Conservation (phyloP, 139 green algal genomes). For the Micromonas commoda region DNA sequence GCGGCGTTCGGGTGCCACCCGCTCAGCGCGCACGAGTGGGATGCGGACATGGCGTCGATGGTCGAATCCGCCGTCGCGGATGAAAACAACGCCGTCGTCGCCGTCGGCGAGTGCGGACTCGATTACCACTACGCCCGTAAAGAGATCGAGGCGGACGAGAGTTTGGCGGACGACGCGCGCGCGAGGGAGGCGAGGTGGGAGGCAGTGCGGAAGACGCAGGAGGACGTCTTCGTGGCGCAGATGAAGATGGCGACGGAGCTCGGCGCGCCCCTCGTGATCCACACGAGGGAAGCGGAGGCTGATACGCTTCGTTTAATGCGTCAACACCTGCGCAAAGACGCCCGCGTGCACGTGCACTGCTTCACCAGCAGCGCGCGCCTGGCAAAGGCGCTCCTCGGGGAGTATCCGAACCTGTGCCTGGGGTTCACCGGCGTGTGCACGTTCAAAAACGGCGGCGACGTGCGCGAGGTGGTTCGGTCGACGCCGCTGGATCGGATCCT, state of each 20-base stretch:
- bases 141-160: background rate
- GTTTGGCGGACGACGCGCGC: no score
- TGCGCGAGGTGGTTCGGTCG: background rate
- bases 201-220: background rate
- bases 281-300: slow-evolving; percentile 23
- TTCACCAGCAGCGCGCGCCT: background rate
- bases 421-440: slow-evolving; percentile 20
- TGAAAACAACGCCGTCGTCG: background rate
- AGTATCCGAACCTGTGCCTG: slow-evolving; percentile 11
- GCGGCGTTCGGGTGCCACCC: slow-evolving; percentile 15
- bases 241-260: slow-evolving; percentile 10
- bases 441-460: slow-evolving; percentile 10
- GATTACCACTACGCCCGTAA: slow-evolving; percentile 11
- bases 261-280: slow-evolving; percentile 9
- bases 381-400: background rate
- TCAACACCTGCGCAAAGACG: background rate
- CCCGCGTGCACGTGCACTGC: slow-evolving; percentile 23
- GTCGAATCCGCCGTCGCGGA: background rate
- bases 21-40: background rate
- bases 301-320: slow-evolving; percentile 20
- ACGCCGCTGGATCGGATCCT: slow-evolving; percentile 8
- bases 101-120: slow-evolving; percentile 18
- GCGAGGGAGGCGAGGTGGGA: background rate
- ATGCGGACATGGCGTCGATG: background rate
- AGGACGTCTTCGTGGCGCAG: slow-evolving; percentile 10